Conservation (phyloP, 257 asterid species). For the Lantana camara region DNA sequence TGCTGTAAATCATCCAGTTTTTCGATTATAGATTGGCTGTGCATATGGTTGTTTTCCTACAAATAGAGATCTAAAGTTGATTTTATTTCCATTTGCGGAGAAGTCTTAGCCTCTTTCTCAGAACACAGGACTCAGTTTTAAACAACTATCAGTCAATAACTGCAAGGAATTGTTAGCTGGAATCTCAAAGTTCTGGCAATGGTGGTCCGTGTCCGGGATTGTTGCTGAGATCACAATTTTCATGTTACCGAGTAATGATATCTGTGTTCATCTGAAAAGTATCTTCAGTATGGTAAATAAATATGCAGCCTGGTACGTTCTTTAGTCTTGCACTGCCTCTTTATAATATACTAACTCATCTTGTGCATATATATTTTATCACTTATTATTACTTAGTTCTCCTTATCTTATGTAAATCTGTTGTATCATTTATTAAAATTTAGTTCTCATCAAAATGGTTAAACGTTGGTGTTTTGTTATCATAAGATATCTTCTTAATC, state of each 20-base stretch:
- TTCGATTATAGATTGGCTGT: not conserved
- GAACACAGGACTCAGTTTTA: not conserved
- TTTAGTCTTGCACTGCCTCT: not conserved
- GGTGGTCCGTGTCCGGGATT: not conserved
- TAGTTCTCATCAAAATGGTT: no score
- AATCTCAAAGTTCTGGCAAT: not conserved
- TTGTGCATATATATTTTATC: not conserved
- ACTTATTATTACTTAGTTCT: no score
- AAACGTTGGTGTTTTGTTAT: not conserved
- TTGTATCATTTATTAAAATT: no score
- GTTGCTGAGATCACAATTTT: constrained; percentile 1
- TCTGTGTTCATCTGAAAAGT: not conserved
- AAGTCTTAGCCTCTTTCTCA: not conserved
- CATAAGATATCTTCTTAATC: not conserved
- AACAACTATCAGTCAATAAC: not conserved
- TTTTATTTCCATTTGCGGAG: not conserved
- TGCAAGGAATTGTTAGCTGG: not conserved
- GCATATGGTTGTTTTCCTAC: not conserved
- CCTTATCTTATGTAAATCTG: not conserved
- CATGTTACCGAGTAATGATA: not conserved
- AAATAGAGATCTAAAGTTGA: not conserved
- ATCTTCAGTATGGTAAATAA: not conserved
- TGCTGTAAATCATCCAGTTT: not conserved
- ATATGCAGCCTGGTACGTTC: constrained; percentile 12
- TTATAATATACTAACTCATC: not conserved